Conservation (phyloP, 495 filamentous ascomycete species). For the Lineolata rhizophorae region DNA sequence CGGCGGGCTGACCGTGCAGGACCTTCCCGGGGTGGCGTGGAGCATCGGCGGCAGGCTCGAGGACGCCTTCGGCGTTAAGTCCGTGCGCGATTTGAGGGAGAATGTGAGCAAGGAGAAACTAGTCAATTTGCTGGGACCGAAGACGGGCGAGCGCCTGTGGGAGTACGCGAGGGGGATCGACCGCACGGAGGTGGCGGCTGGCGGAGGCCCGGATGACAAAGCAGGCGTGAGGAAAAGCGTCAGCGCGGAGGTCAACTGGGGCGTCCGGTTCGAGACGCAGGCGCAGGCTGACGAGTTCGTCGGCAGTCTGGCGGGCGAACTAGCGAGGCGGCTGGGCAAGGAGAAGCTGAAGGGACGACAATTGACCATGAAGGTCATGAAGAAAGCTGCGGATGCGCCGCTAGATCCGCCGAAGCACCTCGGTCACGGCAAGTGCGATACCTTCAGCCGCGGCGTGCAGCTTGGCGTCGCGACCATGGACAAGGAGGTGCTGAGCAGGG, state of each 20-base stretch:
- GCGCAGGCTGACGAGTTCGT: constrained; percentile 82
- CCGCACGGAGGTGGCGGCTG: constrained; percentile 55
- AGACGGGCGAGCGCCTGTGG: constrained; percentile 80
- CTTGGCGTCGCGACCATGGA: constrained; percentile 69
- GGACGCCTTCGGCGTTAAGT: constrained; percentile 55
- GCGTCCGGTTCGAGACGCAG: constrained; percentile 78
- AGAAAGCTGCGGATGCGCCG: constrained; percentile 64
- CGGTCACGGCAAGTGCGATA: constrained; percentile 88
- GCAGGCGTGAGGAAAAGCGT: constrained; percentile 79
- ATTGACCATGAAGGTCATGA: constrained; percentile 84
- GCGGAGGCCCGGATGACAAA: too few species aligned
- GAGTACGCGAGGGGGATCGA: constrained; percentile 86
- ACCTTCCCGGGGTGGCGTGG: constrained; percentile 72
- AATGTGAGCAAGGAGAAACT: constrained; percentile 56
- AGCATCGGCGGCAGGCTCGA: constrained; percentile 68
- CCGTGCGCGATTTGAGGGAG: constrained; percentile 61
- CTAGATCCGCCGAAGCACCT: constrained; percentile 86
- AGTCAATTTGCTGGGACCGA: constrained; percentile 52
- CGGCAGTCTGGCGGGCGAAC: constrained; percentile 55
- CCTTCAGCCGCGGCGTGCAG: constrained; percentile 62
- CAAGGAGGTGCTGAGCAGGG: constrained; percentile 44
- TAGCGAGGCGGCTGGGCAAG: constrained; percentile 56
- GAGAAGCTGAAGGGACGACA: constrained; percentile 71
- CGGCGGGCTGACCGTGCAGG: constrained; percentile 48
- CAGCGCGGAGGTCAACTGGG: constrained; percentile 95